A percentile compares a stretch with the other conserved stretches of the same genome.
Conservation (phyloP, 176 grass and related monocot genomes). For the Oryza officinalis region DNA sequence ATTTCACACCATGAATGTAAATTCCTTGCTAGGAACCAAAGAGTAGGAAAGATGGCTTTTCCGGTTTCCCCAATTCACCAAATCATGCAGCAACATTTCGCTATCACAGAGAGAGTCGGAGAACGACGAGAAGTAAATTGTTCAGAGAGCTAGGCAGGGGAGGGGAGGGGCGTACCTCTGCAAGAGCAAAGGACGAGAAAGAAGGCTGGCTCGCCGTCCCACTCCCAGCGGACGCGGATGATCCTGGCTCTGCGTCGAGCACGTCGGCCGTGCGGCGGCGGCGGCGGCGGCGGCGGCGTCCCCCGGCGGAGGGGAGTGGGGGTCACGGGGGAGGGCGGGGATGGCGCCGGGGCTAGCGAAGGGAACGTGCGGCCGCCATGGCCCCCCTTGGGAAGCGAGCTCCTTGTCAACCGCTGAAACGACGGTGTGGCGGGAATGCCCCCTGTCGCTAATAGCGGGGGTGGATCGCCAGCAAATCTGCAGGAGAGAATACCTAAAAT, state of each 20-base stretch:
- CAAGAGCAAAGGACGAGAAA: background rate
- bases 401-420: slow-evolving; percentile 20
- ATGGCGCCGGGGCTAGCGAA: slow-evolving; percentile 30
- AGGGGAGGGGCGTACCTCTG: background rate
- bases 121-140: background rate
- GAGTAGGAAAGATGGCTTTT: no score
- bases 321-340: background rate
- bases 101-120: no score
- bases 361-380: slow-evolving; percentile 18
- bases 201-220: background rate
- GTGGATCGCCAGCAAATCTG: background rate
- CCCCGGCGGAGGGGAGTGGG: slow-evolving; percentile 31
- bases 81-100: background rate
- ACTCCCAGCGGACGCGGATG: no score
- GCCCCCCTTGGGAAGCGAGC: slow-evolving; percentile 6
- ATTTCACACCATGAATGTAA: background rate
- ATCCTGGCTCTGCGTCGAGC: background rate
- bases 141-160: background rate
- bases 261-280: background rate
- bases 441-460: slow-evolving; percentile 32
- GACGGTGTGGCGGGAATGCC: background rate
- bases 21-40: background rate
- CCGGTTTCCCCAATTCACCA: no score
- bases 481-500: slow-evolving; percentile 1
- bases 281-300: slow-evolving; percentile 23